phyloP scores from a whole-genome alignment of 2,329 filamentous ascomycete genomes.

The Neophaeococcomyces mojaviensis region DNA sequence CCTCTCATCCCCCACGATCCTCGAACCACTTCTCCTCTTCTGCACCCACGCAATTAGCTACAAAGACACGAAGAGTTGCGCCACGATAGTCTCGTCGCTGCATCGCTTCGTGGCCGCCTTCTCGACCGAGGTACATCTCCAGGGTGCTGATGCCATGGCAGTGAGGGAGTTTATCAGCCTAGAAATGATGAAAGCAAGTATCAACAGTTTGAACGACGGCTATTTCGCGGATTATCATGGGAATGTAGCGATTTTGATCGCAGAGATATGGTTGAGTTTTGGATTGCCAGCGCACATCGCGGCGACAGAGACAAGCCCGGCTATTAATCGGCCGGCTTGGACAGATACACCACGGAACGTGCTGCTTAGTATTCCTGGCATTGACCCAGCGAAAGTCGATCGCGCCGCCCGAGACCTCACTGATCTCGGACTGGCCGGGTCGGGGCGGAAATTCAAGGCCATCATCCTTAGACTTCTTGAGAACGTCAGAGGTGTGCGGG shows the following conservation, averaged over 20 bases:
- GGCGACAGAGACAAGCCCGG: constrained; percentile 14
- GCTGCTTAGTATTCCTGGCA: constrained; percentile 70
- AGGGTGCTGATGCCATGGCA: constrained; percentile 49
- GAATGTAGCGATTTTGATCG: constrained; percentile 81
- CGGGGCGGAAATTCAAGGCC: constrained; percentile 69
- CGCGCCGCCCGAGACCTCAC: constrained; percentile 55
- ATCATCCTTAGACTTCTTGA: constrained; percentile 78
- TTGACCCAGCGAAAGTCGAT: constrained; percentile 62
- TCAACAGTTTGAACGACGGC: constrained; percentile 83
- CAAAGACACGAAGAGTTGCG: constrained; percentile 81
- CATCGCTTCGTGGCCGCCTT: constrained; percentile 80
- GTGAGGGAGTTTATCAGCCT: constrained; percentile 86
- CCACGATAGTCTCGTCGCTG: constrained; percentile 77
- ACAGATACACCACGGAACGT: constrained; percentile 66
- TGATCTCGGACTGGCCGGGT: constrained; percentile 45
- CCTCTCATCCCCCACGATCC: constrained; percentile 65
- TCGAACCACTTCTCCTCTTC: constrained; percentile 85
- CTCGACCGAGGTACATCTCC: constrained; percentile 22
- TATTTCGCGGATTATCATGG: constrained; percentile 97
- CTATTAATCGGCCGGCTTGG: constrained; percentile 32
- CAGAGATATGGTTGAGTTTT: constrained; percentile 74
- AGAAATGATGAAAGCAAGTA: constrained; percentile 81
- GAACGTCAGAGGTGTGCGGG: constrained; percentile 79
- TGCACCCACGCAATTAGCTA: constrained; percentile 85
- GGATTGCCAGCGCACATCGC: constrained; percentile 31